Evolutionary conservation across 1,284 basidiomycete species (phyloP), one percentile per base, ranked within the genome.

Genomic region (Marasmius tenuissimus): DNA sequence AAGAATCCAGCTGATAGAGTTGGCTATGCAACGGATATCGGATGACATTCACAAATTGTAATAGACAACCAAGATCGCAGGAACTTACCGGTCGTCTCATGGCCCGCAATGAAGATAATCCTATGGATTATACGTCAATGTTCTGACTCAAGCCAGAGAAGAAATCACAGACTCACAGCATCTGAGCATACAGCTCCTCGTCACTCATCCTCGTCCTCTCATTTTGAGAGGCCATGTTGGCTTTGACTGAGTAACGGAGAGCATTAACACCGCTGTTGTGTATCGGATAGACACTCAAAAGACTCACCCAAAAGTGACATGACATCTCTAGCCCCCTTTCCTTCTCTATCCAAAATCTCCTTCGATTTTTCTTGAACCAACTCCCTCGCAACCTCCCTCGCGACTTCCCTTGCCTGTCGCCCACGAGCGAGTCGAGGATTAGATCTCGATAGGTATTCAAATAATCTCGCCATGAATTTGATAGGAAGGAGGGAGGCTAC

Each of bases 261-360:
- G 16, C 5, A 47, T 11, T 7, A 54, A 3, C 2, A 4, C 38
- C 12, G 9, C n/a, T 11, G 16, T 11, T 10, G 12, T n/a, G 14
- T 3, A 1, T 33, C 11, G 7, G n/a, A 18, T 14, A n/a, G n/a
- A 37, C 4, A 12, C 37, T 33, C 16, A n/a, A 59, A 42, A 16
- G 18, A 20, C n/a, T 27, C 8, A 55, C 50, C 16, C 33, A 63
- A 49, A 48, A 47, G 60, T 14, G 35, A 63, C 62, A 63, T 63
- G 11, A 63, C 45, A 49, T 63, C 62, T 42, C 52, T 61, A 37
- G 4, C 27, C 27, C 27, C 27, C 27, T 61, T 61, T n/a, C 57
- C 50, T 51, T 56, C 60, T 9, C 51, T 51, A 55, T 63, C 56
- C 7, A 55, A 27, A n/a, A 63, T 22, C n/a, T 45, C 56, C 18